Base-by-base conservation (phyloP, 352 stramenopile genomes). In the Thraustochytrium sp. region DNA sequence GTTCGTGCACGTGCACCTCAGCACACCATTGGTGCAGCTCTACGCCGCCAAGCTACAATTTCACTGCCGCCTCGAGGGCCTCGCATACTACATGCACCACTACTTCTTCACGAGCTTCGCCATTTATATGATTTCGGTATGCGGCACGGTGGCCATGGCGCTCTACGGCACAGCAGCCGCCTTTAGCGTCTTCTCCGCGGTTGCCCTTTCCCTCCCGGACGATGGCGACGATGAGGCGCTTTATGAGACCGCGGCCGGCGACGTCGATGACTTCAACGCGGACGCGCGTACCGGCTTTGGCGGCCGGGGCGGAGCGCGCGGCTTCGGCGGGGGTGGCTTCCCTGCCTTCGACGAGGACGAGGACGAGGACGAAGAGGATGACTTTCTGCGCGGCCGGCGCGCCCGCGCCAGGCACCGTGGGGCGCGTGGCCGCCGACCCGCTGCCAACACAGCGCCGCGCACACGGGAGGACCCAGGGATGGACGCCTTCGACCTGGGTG, bases 71-170 rank as follows among this genome's bases (percentile, higher is more conserved):
- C 51, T 80, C 37, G 48, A 65, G n/a, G 68, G 68, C 18, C 23
- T 64, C 11, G 68, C 53, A 16, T 80, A 72, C 49, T 68, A 61
- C 51, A 80, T 80, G 68, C 63, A 80, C 44, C 68, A 80, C 37
- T 80, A 51, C 13, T 53, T 46, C 13, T 5, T 65, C 5, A 46
- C 68, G 9, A n/a, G 44, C 37, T 80, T 80, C 38, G 31, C 40
- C 44, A 13, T 80, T 29, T 80, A 55, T 26, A 9, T 80, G 21
- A 26, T 68, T 38, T 9, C 26, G 16, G 37, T 42, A 9, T 37
- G n/a, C 21, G 26, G 31, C n/a, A 2, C 34, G 13, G 13, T 65
- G 5, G 68, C 68, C 0, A 42, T 53, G 5, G 46, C 11, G 1
- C 5, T 64, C 34, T 80, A 80, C 37, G 31, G 31, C 2, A 34